phyloP scores from a whole-genome alignment of 2,329 filamentous ascomycete genomes.

The Aspergillus thermomutatus region DNA sequence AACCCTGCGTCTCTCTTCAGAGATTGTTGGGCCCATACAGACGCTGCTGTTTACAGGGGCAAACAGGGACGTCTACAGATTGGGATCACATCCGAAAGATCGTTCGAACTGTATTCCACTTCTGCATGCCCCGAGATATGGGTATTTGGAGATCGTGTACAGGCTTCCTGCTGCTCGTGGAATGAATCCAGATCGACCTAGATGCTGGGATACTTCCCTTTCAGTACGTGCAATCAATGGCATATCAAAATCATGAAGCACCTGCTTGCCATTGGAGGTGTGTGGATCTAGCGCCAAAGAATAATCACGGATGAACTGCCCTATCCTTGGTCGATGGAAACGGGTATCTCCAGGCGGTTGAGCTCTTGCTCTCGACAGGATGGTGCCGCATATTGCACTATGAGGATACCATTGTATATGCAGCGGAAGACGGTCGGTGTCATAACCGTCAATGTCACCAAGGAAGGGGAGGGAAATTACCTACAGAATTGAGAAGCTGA shows the following conservation, averaged over 20 bases:
- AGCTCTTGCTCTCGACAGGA: neutral
- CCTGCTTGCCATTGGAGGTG: neutral
- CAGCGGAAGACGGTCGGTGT: neutral
- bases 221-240: neutral
- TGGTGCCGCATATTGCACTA: neutral
- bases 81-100: neutral
- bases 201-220: neutral
- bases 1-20: neutral
- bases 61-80: neutral
- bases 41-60: neutral
- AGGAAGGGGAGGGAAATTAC: neutral
- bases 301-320: neutral
- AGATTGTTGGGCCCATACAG: neutral
- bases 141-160: neutral
- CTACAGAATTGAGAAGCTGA: neutral
- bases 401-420: neutral
- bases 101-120: neutral
- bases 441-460: neutral
- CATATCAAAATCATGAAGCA: neutral
- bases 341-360: neutral
- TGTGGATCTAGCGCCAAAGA: neutral
- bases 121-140: neutral
- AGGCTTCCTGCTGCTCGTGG: neutral
- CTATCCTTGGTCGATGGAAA: neutral
- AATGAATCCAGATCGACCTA: neutral